Conservation (phyloP, 2,329 filamentous ascomycete species). For the Dothideomycetidae sp. region DNA sequence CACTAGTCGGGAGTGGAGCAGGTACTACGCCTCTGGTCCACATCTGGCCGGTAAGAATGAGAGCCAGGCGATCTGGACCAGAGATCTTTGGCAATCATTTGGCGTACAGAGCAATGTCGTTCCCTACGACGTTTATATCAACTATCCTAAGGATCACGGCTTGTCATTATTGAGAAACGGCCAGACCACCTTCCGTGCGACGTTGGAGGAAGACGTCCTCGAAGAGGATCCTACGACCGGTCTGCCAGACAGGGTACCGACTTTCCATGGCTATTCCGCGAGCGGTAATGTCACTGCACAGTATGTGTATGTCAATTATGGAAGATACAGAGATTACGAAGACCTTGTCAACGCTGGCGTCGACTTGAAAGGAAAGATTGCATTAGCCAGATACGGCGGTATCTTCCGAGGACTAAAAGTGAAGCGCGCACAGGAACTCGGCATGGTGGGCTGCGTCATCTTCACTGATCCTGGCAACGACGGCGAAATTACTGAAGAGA, state of each 20-base stretch:
- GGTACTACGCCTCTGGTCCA: slow-evolving; percentile 37
- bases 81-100: slow-evolving; percentile 35
- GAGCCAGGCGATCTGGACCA: slow-evolving; percentile 38
- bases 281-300: slow-evolving; percentile 79
- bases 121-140: slow-evolving; percentile 38
- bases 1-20: slow-evolving; percentile 36
- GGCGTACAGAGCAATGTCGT: slow-evolving; percentile 32
- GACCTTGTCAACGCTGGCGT: slow-evolving; percentile 64
- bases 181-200: slow-evolving; percentile 37
- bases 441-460: slow-evolving; percentile 72
- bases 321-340: slow-evolving; percentile 72
- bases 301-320: slow-evolving; percentile 85
- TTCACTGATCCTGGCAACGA: slow-evolving; percentile 88
- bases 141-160: slow-evolving; percentile 35
- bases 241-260: slow-evolving; percentile 25
- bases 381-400: slow-evolving; percentile 68
- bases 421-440: slow-evolving; percentile 80
- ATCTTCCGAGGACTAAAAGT: slow-evolving; percentile 86
- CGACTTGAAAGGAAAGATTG: slow-evolving; percentile 70
- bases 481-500: slow-evolving; percentile 62
- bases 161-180: slow-evolving; percentile 30
- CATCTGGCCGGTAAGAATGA: slow-evolving; percentile 39
- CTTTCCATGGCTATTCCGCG: slow-evolving; percentile 90
- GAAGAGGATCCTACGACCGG: slow-evolving; percentile 64
- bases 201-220: slow-evolving; percentile 69